Evolutionary conservation across 768 basidiomycete species (phyloP).

Genomic region (Pulveroboletus sp.): DNA sequence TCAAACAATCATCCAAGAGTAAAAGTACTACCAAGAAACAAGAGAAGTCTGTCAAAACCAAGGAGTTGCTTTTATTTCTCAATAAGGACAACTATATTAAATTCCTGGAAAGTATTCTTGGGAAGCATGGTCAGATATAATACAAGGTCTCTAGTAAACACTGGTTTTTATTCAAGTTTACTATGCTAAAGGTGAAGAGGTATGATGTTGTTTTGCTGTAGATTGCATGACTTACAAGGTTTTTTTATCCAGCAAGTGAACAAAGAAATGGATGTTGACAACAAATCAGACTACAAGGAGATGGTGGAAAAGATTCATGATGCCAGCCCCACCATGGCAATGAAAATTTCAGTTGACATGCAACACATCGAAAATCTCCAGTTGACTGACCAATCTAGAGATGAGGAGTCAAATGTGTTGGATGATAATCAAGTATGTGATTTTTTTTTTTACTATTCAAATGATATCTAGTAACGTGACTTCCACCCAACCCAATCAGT

Average conservation of each 20-base stretch:
- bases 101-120: neutral
- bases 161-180: slow-evolving; percentile 1
- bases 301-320: too few relatives aligned
- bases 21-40: neutral
- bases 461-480: too few relatives aligned
- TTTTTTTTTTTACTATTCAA: neutral
- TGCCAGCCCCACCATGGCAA: too few relatives aligned
- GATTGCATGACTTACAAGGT: too few relatives aligned
- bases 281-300: too few relatives aligned
- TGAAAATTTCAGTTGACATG: too few relatives aligned
- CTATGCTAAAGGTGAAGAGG: too few relatives aligned
- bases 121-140: neutral
- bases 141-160: neutral
- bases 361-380: too few relatives aligned
- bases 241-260: too few relatives aligned
- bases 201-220: too few relatives aligned
- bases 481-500: too few relatives aligned
- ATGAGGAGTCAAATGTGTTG: neutral
- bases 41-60: slow-evolving; percentile 4
- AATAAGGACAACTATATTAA: neutral
- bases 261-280: too few relatives aligned
- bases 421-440: neutral
- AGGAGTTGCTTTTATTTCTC: neutral
- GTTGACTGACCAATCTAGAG: neutral
- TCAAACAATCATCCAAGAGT: neutral